Evolutionary conservation across 306 rosid species (phyloP).

Genomic region (Citrullus amarus): DNA sequence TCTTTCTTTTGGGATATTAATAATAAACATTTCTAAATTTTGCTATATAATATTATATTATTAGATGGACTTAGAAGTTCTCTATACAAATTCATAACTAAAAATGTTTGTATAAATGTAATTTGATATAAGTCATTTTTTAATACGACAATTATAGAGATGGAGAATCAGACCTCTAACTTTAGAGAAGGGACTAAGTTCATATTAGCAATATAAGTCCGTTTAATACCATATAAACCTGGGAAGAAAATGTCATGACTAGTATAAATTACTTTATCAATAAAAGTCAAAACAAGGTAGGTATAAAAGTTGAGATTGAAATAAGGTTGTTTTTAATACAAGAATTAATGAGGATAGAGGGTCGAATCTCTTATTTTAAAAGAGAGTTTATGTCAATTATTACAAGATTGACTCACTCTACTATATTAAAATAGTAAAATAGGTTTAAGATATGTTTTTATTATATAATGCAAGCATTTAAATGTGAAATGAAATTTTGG

Average conservation of each 20-base stretch:
- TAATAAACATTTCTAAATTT: neutral
- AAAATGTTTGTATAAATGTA: neutral
- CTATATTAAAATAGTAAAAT: too few relatives aligned
- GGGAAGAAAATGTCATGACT: neutral
- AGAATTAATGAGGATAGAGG: too few relatives aligned
- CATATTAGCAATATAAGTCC: neutral
- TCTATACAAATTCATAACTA: neutral
- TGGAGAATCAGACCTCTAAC: too few relatives aligned
- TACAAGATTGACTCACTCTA: too few relatives aligned
- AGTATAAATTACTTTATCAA: neutral
- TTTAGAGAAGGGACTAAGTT: too few relatives aligned
- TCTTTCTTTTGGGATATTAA: neutral
- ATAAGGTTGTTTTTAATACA: too few relatives aligned
- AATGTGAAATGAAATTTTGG: neutral
- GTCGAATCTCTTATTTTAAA: too few relatives aligned
- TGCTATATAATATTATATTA: neutral
- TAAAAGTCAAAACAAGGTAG: neutral
- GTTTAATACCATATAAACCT: neutral
- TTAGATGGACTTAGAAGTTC: neutral
- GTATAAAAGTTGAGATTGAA: neutral
- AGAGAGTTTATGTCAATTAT: too few relatives aligned
- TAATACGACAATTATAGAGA: neutral
- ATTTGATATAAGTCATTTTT: neutral
- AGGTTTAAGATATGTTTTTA: too few relatives aligned
- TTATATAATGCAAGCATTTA: neutral